Evolutionary conservation across 495 filamentous ascomycete species (phyloP).

Genomic region (Penicillium daleae): DNA sequence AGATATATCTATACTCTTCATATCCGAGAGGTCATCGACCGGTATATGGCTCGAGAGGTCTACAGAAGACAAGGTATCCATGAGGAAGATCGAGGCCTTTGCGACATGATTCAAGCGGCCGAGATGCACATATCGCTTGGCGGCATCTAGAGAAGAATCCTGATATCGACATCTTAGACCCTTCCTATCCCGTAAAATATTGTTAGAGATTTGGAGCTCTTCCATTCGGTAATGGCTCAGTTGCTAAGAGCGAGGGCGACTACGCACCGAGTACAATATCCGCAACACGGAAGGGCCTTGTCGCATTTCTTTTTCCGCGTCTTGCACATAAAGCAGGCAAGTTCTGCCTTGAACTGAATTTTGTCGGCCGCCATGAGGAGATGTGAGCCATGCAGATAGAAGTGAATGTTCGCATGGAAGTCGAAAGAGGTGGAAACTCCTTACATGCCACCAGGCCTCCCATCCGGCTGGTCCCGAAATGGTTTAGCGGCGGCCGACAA

Average conservation of each 20-base stretch:
- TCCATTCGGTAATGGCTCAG: background rate
- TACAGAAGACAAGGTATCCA: background rate
- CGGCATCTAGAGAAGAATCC: background rate
- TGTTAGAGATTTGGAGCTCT: too few species aligned
- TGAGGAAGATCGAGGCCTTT: conserved; percentile 3
- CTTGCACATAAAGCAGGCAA: background rate
- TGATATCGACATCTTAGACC: background rate
- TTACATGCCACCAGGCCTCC: background rate
- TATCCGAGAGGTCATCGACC: background rate
- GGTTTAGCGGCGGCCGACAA: conserved; percentile 1
- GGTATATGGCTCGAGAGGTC: conserved; percentile 9
- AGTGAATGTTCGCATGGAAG: background rate
- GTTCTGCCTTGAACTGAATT: background rate
- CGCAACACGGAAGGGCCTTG: background rate
- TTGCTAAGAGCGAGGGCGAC: background rate
- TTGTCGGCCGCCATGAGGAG: background rate
- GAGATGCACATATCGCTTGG: background rate
- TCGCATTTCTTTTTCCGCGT: conserved; percentile 2
- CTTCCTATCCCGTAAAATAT: background rate
- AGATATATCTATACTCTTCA: background rate
- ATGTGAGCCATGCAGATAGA: background rate
- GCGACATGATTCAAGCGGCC: background rate
- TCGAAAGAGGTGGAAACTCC: background rate
- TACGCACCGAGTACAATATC: background rate
- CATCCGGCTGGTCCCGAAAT: background rate